Conservation (phyloP, 176 grass and related monocot species). For the Alopecurus myosuroides region DNA sequence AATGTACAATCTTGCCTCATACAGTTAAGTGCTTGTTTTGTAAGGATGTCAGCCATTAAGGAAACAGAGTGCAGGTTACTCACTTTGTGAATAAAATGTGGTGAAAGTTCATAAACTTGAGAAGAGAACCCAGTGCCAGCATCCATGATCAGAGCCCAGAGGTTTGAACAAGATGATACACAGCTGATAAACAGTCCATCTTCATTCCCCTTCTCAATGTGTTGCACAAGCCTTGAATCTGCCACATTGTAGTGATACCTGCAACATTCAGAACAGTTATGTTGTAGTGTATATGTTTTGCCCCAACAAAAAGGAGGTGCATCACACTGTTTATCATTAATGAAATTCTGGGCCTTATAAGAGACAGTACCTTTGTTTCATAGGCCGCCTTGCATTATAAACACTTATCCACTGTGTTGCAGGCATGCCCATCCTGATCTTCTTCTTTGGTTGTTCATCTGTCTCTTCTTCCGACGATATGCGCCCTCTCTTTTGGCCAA, state of each 20-base stretch:
- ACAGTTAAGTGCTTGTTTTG: constrained; percentile 16
- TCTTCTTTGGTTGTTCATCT: constrained; percentile 97
- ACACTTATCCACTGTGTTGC: constrained; percentile 99
- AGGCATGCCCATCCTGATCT: constrained; percentile 92
- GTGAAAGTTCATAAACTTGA: constrained; percentile 91
- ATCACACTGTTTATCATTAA: neutral
- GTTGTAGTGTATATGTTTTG: constrained; percentile 8
- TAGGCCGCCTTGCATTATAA: constrained; percentile 82
- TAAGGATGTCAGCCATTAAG: neutral
- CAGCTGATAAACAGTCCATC: constrained; percentile 97
- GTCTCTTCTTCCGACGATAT: constrained; percentile 80
- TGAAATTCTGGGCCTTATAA: neutral
- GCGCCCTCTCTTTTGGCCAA: constrained; percentile 96
- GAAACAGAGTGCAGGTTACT: constrained; percentile 32
- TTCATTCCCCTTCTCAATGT: constrained; percentile 98
- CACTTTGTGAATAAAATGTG: constrained; percentile 98
- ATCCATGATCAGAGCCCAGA: constrained; percentile 99
- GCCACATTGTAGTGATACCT: constrained; percentile 99
- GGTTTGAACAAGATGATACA: constrained; percentile 80
- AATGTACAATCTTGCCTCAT: constrained; percentile 12
- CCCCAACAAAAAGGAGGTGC: neutral
- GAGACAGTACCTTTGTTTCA: constrained; percentile 87
- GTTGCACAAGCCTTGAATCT: constrained; percentile 78
- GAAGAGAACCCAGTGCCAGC: constrained; percentile 83
- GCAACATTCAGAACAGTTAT: constrained; percentile 21